phyloP scores from a whole-genome alignment of 768 basidiomycete genomes.

The Suillus bovinus region DNA sequence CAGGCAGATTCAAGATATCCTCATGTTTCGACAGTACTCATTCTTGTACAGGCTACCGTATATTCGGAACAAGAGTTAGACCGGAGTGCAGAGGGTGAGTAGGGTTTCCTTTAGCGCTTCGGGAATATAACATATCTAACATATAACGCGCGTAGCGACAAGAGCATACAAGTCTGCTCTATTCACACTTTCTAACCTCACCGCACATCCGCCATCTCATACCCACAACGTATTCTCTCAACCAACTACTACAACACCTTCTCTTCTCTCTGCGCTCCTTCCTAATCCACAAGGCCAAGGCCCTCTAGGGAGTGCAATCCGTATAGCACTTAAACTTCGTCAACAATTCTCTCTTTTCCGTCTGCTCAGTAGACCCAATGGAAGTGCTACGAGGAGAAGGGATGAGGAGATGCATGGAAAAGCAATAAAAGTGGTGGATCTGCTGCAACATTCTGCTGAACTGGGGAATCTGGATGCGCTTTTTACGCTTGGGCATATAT shows the following conservation, averaged over 20 bases:
- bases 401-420: conserved; percentile 70
- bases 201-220: conserved; percentile 56
- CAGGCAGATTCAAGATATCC: not conserved
- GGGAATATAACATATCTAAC: conserved; percentile 11
- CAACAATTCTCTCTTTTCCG: conserved; percentile 56
- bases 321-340: conserved; percentile 66
- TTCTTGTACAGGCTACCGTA: conserved; percentile 16
- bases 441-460: conserved; percentile 80
- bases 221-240: conserved; percentile 48
- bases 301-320: conserved; percentile 67
- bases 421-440: conserved; percentile 79
- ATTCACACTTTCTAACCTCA: conserved; percentile 63
- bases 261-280: conserved; percentile 63
- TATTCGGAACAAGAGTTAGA: conserved; percentile 31
- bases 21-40: not conserved
- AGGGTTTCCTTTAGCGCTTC: not conserved
- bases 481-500: conserved; percentile 64
- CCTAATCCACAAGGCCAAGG: conserved; percentile 78
- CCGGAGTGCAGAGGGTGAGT: conserved; percentile 53
- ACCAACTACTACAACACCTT: conserved; percentile 41
- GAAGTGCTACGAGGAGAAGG: conserved; percentile 45
- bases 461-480: conserved; percentile 76
- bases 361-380: conserved; percentile 42
- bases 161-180: conserved; percentile 79
- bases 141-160: conserved; percentile 48